These are phyloP conservation scores for Adansonia rubrostipa DNA, from an alignment of 441 rosid genomes.

Conservation along the genomic window DNA sequence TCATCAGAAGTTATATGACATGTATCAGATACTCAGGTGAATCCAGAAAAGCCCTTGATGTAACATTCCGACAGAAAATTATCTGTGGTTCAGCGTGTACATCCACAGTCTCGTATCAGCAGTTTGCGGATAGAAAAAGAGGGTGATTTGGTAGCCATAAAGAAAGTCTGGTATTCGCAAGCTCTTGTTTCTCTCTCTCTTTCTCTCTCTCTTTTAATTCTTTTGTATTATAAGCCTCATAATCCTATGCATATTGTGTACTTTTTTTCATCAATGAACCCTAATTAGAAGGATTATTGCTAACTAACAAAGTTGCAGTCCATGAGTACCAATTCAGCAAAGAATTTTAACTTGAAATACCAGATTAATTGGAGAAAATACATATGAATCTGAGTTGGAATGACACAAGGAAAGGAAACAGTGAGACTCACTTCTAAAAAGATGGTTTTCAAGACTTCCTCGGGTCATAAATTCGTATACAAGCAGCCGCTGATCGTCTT, in stretches of 20 bases:
- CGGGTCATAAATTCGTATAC: constrained; percentile 31
- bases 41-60: background rate
- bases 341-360: background rate
- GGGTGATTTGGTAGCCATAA: too few relatives aligned
- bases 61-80: background rate
- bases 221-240: background rate
- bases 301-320: background rate
- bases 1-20: constrained; percentile 10
- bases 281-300: background rate
- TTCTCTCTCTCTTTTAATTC: background rate
- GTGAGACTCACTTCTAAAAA: constrained; percentile 51
- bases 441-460: constrained; percentile 55
- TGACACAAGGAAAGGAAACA: background rate
- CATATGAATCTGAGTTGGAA: background rate
- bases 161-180: background rate
- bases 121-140: too few relatives aligned
- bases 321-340: background rate
- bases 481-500: constrained; percentile 17
- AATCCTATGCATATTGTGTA: background rate
- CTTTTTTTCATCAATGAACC: background rate
- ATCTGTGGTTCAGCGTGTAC: background rate
- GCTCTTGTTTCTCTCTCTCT: background rate
- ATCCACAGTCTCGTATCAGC: too few relatives aligned
- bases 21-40: constrained; percentile 1
- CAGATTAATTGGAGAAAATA: constrained; percentile 1